A percentile compares a stretch with the other conserved stretches of the same genome.
These are phyloP conservation scores for Ceratocystis smalleyi DNA, from an alignment of 2,329 filamentous ascomycete species.

Conservation along the genomic window DNA sequence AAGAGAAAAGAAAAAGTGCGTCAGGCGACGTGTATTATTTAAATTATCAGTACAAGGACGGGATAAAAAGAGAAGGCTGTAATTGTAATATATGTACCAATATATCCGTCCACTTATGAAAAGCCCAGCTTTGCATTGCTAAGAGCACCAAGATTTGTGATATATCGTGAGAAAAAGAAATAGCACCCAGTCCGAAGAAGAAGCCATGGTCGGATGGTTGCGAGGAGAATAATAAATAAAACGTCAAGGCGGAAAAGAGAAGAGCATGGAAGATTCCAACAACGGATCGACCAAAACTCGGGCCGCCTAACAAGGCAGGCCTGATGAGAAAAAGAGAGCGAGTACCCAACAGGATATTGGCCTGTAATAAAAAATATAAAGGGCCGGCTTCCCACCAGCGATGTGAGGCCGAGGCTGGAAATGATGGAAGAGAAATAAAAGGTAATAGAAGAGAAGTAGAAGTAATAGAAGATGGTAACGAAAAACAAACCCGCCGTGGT, in stretches of 20 bases:
- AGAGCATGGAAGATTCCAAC: background rate
- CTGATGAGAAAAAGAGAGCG: background rate
- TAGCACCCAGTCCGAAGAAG: background rate
- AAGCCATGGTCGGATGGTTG: background rate
- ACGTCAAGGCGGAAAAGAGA: background rate
- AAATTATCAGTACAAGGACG: background rate
- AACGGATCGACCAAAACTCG: background rate
- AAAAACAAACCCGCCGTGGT: constrained; percentile 9
- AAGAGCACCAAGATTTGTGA: background rate
- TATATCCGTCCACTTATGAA: background rate
- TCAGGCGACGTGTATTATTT: background rate
- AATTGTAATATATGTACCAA: background rate
- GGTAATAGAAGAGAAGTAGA: constrained; percentile 5
- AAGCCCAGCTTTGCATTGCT: background rate
- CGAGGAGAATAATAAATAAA: background rate
- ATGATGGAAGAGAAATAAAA: background rate
- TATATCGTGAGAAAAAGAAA: constrained; percentile 8
- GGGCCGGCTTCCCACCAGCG: too few relatives aligned
- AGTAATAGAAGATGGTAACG: background rate
- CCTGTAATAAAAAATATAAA: background rate
- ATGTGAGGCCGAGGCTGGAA: background rate
- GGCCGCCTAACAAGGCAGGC: background rate
- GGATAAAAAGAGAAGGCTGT: background rate
- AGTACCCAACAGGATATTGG: background rate
- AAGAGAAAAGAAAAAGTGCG: background rate